Evolutionary conservation across 495 filamentous ascomycete genomes (phyloP).

Genomic region (Xylaria curta): DNA sequence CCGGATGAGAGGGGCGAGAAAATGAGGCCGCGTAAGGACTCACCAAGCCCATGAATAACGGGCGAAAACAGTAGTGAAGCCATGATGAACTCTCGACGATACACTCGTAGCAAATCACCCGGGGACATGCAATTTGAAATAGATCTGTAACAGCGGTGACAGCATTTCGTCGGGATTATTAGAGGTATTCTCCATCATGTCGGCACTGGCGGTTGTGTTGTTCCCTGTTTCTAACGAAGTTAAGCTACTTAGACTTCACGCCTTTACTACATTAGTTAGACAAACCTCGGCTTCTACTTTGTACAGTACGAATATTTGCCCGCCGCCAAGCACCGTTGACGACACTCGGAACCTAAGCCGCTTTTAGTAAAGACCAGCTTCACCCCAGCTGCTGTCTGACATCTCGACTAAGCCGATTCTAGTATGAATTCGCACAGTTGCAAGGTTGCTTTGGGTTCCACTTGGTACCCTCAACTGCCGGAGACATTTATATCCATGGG

Average conservation of each 20-base stretch:
- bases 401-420: background rate
- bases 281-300: slow-evolving; percentile 5
- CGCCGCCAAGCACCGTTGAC: background rate
- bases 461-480: slow-evolving; percentile 6
- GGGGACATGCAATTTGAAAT: background rate
- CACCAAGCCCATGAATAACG: background rate
- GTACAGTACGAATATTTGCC: background rate
- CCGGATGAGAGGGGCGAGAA: slow-evolving; percentile 21
- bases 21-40: slow-evolving; percentile 8
- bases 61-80: slow-evolving; percentile 18
- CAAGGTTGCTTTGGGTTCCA: slow-evolving; percentile 6
- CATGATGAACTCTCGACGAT: slow-evolving; percentile 9
- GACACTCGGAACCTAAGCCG: slow-evolving; percentile 16
- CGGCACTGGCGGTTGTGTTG: background rate
- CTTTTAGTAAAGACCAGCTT: background rate
- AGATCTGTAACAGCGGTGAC: background rate
- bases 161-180: background rate
- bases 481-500: background rate
- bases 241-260: background rate
- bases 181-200: background rate
- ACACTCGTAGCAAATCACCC: background rate
- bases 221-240: background rate
- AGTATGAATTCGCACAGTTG: background rate
- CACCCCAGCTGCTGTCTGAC: background rate
- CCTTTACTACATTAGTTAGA: background rate